Base-by-base conservation (phyloP, 306 rosid species). In the Senna siamea region DNA sequence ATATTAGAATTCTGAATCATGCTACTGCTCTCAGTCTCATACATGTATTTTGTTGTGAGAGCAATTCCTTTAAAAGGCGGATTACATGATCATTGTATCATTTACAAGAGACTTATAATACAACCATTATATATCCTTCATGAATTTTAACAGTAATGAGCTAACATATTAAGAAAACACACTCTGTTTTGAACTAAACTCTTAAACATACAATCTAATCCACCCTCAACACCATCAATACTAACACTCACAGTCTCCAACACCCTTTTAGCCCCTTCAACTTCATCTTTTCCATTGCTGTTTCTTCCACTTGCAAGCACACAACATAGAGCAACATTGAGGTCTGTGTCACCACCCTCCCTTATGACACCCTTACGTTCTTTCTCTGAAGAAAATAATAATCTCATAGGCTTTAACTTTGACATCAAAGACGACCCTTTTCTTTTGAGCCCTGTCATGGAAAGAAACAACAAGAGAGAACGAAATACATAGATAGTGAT, bases 161-260 rank as follows among this genome's bases (percentile, higher is more conserved):
- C 78, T 22, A 89, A 72, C 75, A 89, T 77, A 81, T 90, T 90
- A 18, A 90, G 93, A 37, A 88, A 81, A 11, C 84, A 87, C 61
- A 92, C 98, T 85, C 96, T 90, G 46, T 90, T 85, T 74, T 82
- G 82, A 11, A 92, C 80, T 62, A 90, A 72, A 80, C 91, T 73
- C 76, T 89, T 85, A 35, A 79, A 93, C 37, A 90, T 30, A 74
- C 77, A 65, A 72, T 77, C 82, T 34, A 81, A 28, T 67, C 76
- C 79, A 71, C 72, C 70, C 3, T 77, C 82, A 0, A 88, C 67
- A 8, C 82, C 82, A 53, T 75, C 83, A 53, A 84, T 40, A 43
- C 76, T 53, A 72, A 58, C 67, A 81, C 81, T 77, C 51, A 93
- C 44, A 55, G 75, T 81, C 73, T 79, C 81, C 4, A 90, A 72